Conservation (phyloP, 352 stramenopile genomes). For the Phytopythium ostracodes region DNA sequence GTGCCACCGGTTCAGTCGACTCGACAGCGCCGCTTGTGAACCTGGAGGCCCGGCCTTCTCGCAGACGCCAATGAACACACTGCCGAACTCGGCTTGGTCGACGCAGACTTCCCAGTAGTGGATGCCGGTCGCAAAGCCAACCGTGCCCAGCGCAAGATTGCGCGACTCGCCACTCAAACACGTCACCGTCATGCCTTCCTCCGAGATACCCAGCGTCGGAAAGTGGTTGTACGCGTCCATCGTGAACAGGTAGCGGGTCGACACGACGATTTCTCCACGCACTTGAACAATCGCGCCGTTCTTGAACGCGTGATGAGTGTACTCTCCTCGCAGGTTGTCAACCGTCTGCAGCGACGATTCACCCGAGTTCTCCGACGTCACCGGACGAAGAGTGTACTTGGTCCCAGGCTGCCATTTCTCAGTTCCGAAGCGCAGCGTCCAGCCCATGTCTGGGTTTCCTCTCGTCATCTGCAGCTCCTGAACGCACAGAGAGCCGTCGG, state of each 20-base stretch:
- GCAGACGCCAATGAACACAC: conserved; percentile 96
- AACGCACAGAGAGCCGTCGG: conserved; percentile 55
- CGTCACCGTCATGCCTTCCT: conserved; percentile 74
- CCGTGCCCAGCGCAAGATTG: conserved; percentile 78
- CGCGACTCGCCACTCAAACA: conserved; percentile 83
- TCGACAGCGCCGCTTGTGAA: conserved; percentile 73
- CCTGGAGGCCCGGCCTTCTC: conserved; percentile 83
- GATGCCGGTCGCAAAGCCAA: conserved; percentile 88
- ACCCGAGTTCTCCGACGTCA: conserved; percentile 12
- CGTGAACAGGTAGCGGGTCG: conserved; percentile 77
- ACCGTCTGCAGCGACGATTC: conserved; percentile 9
- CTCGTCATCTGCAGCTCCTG: conserved; percentile 81
- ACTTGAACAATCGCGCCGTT: conserved; percentile 65
- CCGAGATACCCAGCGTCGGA: conserved; percentile 70
- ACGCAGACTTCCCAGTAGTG: conserved; percentile 99
- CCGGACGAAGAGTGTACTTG: conserved; percentile 60
- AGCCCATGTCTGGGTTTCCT: conserved; percentile 84
- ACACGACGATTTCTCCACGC: conserved; percentile 53
- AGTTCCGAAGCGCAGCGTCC: conserved; percentile 79
- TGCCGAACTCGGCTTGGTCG: conserved; percentile 97
- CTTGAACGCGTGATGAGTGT: conserved; percentile 46
- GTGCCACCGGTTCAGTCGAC: conserved; percentile 85
- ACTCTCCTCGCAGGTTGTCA: conserved; percentile 50
- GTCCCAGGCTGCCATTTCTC: conserved; percentile 87
- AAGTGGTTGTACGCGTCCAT: conserved; percentile 82